Base-by-base conservation (phyloP, 2,329 filamentous ascomycete genomes). In the Coniochaeta sp. region DNA sequence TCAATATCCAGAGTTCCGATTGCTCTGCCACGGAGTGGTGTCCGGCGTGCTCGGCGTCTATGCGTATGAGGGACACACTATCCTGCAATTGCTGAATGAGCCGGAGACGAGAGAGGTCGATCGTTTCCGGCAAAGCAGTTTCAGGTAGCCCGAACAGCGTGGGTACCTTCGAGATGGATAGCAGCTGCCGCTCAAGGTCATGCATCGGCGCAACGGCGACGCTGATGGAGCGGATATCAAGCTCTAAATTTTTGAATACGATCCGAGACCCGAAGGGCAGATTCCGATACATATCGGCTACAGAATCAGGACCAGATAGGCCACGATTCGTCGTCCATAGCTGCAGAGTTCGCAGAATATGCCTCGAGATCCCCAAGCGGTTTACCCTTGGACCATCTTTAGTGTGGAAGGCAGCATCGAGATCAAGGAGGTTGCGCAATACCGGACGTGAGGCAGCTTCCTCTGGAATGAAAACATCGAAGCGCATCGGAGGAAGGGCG, bases 241-340 rank as follows among this genome's bases (percentile, higher is more conserved):
- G 69, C 1, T 80, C 75, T 16, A 87, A 68, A 59, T 78, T 78
- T 54, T 79, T 73, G 40, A 87, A 74, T 36, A 86, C 76, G 58
- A 87, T 80, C 43, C 79, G 76, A 33, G 83, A 83, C 1, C 84
- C 84, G 66, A 85, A 86, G 0, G 83, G 82, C 6, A 81, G 67
- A 2, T 69, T 69, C n/a, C 64, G 68, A 67, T 83, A 85, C 61
- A 75, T 70, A 1, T 64, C 62, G 24, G 66, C 66, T 24, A 75
- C 67, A 3, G 67, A 67, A 3, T 64, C 63, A 1, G 68, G 58
- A 31, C 70, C 68, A n/a, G 66, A 62, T 22, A 68, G 69, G 4
- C 70, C 76, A 62, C 22, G 66, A 34, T 52, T 61, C 47, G 14
- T 67, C 0, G 79, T 81, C 79, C 83, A 85, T 47, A 72, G 57